These are phyloP conservation scores for Neospermospora avenae DNA, from an alignment of 2,329 filamentous ascomycete species.

Conservation along the genomic window DNA sequence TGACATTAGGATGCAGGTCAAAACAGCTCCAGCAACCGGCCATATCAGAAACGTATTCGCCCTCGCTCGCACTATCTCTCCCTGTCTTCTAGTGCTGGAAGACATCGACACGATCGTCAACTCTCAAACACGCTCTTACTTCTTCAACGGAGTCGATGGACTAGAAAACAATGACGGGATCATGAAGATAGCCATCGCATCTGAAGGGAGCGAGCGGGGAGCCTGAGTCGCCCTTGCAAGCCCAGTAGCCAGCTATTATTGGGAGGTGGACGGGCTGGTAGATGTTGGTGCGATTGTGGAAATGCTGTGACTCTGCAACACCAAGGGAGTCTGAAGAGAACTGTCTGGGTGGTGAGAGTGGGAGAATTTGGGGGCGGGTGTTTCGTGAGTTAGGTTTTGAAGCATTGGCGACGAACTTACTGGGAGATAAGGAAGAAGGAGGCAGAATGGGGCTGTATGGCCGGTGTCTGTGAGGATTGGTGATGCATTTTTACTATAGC, in stretches of 20 bases:
- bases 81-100: conserved; percentile 10
- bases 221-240: neutral
- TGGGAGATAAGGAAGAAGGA: neutral
- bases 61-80: conserved; percentile 11
- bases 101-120: conserved; percentile 12
- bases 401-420: neutral
- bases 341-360: neutral
- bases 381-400: neutral
- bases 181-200: conserved; percentile 8
- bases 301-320: neutral
- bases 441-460: neutral
- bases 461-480: neutral
- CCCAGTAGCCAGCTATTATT: conserved; percentile 1
- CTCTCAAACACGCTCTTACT: conserved; percentile 8
- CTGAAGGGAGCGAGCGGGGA: neutral
- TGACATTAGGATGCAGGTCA: neutral
- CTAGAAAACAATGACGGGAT: conserved; percentile 9
- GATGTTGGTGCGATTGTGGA: neutral
- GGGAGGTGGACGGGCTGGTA: neutral
- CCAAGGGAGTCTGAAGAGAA: neutral
- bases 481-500: neutral
- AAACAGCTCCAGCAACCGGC: neutral
- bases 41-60: conserved; percentile 16
- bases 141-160: conserved; percentile 7
- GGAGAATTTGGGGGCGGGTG: neutral